phyloP scores from a whole-genome alignment of 192 early-diverging fungal species.

The Lobosporangium transversale region DNA sequence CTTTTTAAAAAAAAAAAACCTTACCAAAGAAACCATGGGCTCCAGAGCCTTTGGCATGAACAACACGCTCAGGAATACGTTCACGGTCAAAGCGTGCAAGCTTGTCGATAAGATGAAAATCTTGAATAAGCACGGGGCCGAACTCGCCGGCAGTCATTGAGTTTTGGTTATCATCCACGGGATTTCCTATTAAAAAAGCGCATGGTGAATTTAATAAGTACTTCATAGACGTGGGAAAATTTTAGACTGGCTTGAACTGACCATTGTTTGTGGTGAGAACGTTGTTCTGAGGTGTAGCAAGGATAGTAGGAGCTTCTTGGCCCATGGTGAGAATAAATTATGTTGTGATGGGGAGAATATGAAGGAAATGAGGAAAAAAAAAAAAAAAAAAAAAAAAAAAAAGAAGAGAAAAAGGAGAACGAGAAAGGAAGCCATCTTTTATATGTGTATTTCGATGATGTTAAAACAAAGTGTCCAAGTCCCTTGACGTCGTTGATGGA shows the following conservation, averaged over 20 bases:
- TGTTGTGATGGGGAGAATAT: background rate
- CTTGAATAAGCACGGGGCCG: slow-evolving; percentile 76
- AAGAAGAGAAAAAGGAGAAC: slow-evolving; percentile 3
- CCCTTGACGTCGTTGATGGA: too few species aligned
- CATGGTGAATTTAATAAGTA: background rate
- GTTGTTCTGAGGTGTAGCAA: slow-evolving; percentile 39
- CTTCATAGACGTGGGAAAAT: too few species aligned
- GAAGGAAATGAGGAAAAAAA: background rate
- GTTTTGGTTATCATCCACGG: slow-evolving; percentile 81
- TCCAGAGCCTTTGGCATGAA: slow-evolving; percentile 82
- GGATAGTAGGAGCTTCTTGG: slow-evolving; percentile 33
- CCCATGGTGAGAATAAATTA: slow-evolving; percentile 5
- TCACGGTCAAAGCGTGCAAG: slow-evolving; percentile 83
- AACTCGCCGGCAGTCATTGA: slow-evolving; percentile 72
- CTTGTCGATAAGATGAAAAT: slow-evolving; percentile 83
- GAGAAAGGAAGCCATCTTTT: background rate
- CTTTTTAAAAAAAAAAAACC: slow-evolving; percentile 1
- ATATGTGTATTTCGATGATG: background rate
- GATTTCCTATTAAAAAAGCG: slow-evolving; percentile 60
- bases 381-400: background rate
- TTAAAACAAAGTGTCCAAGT: too few species aligned
- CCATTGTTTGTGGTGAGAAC: slow-evolving; percentile 53
- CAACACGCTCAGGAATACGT: slow-evolving; percentile 82
- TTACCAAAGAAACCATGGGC: slow-evolving; percentile 79
- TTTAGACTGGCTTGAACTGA: slow-evolving; percentile 1